Conservation (phyloP, 768 basidiomycete species). For the Lentinus tigrinus region DNA sequence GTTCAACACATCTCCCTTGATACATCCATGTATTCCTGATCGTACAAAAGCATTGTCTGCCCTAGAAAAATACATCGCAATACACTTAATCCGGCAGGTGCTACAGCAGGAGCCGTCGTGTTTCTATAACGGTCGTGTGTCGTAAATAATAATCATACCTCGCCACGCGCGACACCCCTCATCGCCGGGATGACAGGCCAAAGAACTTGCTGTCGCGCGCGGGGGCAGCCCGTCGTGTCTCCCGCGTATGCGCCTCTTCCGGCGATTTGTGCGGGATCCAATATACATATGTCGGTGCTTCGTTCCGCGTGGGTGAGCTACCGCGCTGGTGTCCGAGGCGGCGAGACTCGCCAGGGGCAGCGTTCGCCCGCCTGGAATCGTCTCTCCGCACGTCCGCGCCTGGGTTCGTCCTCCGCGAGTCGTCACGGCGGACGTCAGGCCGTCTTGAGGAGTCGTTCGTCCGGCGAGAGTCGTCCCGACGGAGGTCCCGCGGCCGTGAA, state of each 20-base stretch:
- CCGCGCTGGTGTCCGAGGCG: conserved; percentile 10
- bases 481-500: conserved; percentile 6
- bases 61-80: conserved; percentile 17
- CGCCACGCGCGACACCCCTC: conserved; percentile 23
- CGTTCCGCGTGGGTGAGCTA: conserved; percentile 26
- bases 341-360: conserved; percentile 7
- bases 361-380: conserved; percentile 10
- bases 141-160: conserved; percentile 20
- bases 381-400: background rate
- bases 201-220: conserved; percentile 27
- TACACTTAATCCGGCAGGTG: conserved; percentile 6
- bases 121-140: conserved; percentile 5
- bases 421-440: conserved; percentile 3
- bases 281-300: conserved; percentile 28
- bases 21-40: conserved; percentile 6
- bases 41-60: conserved; percentile 15
- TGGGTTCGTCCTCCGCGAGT: conserved; percentile 10
- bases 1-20: background rate
- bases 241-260: conserved; percentile 25
- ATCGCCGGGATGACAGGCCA: conserved; percentile 41
- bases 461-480: conserved; percentile 18
- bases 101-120: conserved; percentile 17
- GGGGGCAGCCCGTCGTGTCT: conserved; percentile 37
- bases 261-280: conserved; percentile 28
- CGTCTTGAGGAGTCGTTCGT: conserved; percentile 2